Evolutionary conservation across 2,329 filamentous ascomycete genomes (phyloP), one percentile per base, ranked within the genome.

Genomic region (Ceratocystiopsis brevicomis): DNA sequence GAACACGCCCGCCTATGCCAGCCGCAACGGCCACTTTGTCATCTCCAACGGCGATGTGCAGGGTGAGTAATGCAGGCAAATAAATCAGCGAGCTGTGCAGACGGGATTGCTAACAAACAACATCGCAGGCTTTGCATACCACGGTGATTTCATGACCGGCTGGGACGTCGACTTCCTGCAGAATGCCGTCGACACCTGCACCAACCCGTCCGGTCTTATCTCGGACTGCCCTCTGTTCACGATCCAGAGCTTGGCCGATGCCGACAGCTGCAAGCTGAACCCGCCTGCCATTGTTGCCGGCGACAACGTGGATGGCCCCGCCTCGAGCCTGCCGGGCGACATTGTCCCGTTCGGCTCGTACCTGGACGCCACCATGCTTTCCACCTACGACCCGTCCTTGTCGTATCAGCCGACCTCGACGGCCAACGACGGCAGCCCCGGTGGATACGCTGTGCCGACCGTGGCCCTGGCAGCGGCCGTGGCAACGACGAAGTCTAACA

Each of bases 71-170:
- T 11, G 25, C 25, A 11, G 25, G 10, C 5, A 2, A 11, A 11
- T 10, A 9, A 4, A 30, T 9, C 2, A 10, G 6, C 19, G 8
- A 30, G 5, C 4, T 30, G 2, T 30, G 25, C 25, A 30, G 6
- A 11, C 25, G 25, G 25, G 21, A 21, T 8, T 10, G 25, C 25
- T 30, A 30, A 30, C 25, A n/a, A n/a, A 30, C 10, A 6, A 30
- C 25, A 43, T n/a, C n/a, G n/a, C n/a, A 78, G 78, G 83, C 40
- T 81, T 68, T 51, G 79, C 81, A 34, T 84, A 84, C 57, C 74
- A 90, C 55, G 84, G 69, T 40, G 84, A 92, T 55, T 87, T 88
- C 60, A 76, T 86, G 53, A 77, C 70, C 55, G 84, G 81, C 25
- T 92, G 84, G 84, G 71, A 86, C 2, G 54, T 62, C 10, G 62